These are phyloP conservation scores for Peronospora farinosa DNA, from an alignment of 352 stramenopile genomes.

Conservation along the genomic window DNA sequence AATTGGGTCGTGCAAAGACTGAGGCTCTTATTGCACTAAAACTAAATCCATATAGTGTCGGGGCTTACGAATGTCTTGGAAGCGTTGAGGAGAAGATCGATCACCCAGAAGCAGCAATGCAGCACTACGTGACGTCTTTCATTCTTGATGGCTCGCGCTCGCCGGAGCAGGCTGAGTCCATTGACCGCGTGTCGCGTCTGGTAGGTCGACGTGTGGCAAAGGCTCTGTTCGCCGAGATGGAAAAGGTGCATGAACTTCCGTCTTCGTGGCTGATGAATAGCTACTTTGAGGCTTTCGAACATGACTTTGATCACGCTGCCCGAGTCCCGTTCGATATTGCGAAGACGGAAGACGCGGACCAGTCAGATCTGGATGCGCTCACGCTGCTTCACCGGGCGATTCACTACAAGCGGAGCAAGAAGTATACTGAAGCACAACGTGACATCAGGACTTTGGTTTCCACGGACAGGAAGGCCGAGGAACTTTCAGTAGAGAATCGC, in stretches of 20 bases:
- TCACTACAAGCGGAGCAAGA: constrained; percentile 53
- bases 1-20: constrained; percentile 36
- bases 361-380: constrained; percentile 43
- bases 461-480: constrained; percentile 35
- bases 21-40: constrained; percentile 44
- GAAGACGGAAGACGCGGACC: constrained; percentile 37
- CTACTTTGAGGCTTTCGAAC: constrained; percentile 83
- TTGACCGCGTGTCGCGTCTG: constrained; percentile 61
- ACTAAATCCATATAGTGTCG: constrained; percentile 62
- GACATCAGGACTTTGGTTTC: constrained; percentile 38
- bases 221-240: constrained; percentile 60
- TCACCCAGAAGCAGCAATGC: constrained; percentile 57
- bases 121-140: constrained; percentile 78
- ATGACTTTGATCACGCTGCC: constrained; percentile 59
- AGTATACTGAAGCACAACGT: constrained; percentile 44
- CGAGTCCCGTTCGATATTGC: constrained; percentile 56
- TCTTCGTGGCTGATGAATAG: constrained; percentile 74
- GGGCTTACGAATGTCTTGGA: constrained; percentile 64
- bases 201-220: constrained; percentile 65
- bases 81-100: constrained; percentile 51
- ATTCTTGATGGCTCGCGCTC: constrained; percentile 76
- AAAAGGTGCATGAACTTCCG: constrained; percentile 65
- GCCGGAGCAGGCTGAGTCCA: constrained; percentile 55
- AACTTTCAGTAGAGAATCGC: constrained; percentile 29
- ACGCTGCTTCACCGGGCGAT: constrained; percentile 59